Evolutionary conservation across 495 filamentous ascomycete genomes (phyloP).

Genomic region (Achaetomiella virescens): DNA sequence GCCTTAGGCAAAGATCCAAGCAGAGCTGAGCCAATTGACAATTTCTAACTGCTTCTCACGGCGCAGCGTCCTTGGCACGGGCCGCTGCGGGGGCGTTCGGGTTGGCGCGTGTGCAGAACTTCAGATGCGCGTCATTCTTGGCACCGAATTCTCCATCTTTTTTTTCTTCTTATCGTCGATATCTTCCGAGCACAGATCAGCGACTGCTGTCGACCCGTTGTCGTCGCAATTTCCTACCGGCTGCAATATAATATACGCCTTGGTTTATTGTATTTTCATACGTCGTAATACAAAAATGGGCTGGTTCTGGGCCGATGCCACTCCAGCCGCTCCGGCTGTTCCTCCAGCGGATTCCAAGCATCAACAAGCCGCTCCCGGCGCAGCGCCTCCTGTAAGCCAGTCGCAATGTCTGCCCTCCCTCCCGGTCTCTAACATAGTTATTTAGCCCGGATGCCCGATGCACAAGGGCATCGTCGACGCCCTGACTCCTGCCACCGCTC

Average conservation of each 20-base stretch:
- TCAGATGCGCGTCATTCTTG: slow-evolving; percentile 17
- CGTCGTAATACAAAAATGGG: slow-evolving; percentile 55
- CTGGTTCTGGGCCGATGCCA: slow-evolving; percentile 94
- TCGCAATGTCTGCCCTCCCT: neutral
- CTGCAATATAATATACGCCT: neutral
- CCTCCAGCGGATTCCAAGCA: slow-evolving; percentile 22
- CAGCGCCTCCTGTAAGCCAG: slow-evolving; percentile 62
- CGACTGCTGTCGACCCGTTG: neutral
- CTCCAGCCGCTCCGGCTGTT: slow-evolving; percentile 33
- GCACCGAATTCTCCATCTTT: neutral
- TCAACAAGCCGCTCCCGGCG: slow-evolving; percentile 34
- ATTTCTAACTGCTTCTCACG: neutral
- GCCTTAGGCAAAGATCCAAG: too few species aligned
- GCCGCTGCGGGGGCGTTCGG: slow-evolving; percentile 1
- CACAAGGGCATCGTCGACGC: slow-evolving; percentile 55
- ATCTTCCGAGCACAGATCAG: neutral
- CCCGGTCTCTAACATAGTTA: slow-evolving; percentile 25
- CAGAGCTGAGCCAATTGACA: too few species aligned
- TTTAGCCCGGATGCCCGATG: slow-evolving; percentile 88
- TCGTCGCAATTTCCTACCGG: neutral
- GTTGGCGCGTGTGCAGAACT: neutral
- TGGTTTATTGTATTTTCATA: neutral
- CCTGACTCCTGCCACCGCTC: slow-evolving; percentile 24
- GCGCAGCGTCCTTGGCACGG: neutral
- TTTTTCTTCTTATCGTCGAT: slow-evolving; percentile 17